Evolutionary conservation across 441 rosid species (phyloP).

Genomic region (Euphorbia celastroides): DNA sequence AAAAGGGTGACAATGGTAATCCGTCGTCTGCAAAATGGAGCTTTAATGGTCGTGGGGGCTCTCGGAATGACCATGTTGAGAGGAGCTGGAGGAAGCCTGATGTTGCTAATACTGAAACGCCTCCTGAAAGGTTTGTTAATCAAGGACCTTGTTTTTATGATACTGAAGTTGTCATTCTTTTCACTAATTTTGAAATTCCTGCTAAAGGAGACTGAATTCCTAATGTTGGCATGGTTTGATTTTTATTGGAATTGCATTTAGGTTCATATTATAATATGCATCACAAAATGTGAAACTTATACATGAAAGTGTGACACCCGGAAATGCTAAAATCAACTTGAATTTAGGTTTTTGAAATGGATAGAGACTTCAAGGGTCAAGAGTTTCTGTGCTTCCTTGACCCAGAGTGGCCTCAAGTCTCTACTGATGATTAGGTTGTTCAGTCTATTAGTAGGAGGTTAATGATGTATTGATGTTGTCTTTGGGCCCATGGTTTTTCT

Average conservation of each 20-base stretch:
- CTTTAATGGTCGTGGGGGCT: constrained; percentile 36
- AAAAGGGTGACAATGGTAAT: constrained; percentile 29
- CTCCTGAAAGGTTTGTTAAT: constrained; percentile 37
- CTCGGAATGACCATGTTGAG: constrained; percentile 34
- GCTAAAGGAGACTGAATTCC: not conserved
- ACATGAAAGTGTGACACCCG: not conserved
- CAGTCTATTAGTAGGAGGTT: not conserved
- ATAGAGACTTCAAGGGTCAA: too few species aligned
- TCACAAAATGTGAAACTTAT: not conserved
- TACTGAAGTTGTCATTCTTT: too few species aligned
- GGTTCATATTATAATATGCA: not conserved
- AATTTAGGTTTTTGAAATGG: too few species aligned
- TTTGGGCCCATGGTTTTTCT: not conserved
- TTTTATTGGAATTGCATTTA: not conserved
- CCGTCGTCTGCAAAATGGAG: constrained; percentile 18
- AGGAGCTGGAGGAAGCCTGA: constrained; percentile 69
- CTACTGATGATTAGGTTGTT: not conserved
- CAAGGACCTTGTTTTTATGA: not conserved
- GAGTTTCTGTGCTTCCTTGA: too few species aligned
- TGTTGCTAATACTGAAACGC: constrained; percentile 13
- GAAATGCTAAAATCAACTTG: too few species aligned
- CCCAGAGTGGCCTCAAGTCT: too few species aligned
- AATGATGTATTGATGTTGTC: not conserved
- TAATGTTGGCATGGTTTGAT: not conserved
- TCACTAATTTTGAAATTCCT: not conserved